phyloP scores from a whole-genome alignment of 805 yeast species.

The Lachancea dasiensis region DNA sequence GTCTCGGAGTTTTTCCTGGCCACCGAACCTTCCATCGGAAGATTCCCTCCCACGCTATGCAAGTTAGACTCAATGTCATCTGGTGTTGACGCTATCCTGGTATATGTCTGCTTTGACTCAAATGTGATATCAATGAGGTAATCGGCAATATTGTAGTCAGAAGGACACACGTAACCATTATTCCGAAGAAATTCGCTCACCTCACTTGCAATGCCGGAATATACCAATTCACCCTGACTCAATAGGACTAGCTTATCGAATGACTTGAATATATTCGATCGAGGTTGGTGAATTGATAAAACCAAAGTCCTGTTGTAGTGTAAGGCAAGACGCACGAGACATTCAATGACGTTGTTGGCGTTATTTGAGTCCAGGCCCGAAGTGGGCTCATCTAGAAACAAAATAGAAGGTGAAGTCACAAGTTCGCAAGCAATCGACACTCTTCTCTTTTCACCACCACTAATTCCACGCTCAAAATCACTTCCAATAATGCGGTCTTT shows the following conservation, averaged over 20 bases:
- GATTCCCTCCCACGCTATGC: slow-evolving; percentile 26
- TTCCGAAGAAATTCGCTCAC: slow-evolving; percentile 70
- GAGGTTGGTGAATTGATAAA: slow-evolving; percentile 94
- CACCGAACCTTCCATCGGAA: slow-evolving; percentile 21
- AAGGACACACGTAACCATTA: slow-evolving; percentile 78
- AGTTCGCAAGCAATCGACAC: slow-evolving; percentile 92
- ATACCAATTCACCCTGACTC: slow-evolving; percentile 80
- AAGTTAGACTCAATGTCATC: slow-evolving; percentile 28
- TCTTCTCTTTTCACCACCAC: slow-evolving; percentile 80
- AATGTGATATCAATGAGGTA: slow-evolving; percentile 87
- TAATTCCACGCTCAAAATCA: slow-evolving; percentile 81
- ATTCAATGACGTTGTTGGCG: slow-evolving; percentile 85
- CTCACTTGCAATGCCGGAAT: slow-evolving; percentile 75
- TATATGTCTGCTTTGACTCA: slow-evolving; percentile 32
- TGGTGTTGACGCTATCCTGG: slow-evolving; percentile 6
- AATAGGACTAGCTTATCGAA: slow-evolving; percentile 78
- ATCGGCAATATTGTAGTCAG: slow-evolving; percentile 91
- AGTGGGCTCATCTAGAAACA: slow-evolving; percentile 88
- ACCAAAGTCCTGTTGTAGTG: slow-evolving; percentile 82
- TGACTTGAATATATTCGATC: slow-evolving; percentile 88
- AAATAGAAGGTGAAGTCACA: slow-evolving; percentile 79
- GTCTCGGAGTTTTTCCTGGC: slow-evolving; percentile 20
- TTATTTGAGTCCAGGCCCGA: slow-evolving; percentile 93
- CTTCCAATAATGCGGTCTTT: slow-evolving; percentile 85
- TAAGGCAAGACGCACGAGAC: slow-evolving; percentile 71